Evolutionary conservation across 1,139 yeast genomes (phyloP).

Genomic region (Lodderomyces parapsilosis): DNA sequence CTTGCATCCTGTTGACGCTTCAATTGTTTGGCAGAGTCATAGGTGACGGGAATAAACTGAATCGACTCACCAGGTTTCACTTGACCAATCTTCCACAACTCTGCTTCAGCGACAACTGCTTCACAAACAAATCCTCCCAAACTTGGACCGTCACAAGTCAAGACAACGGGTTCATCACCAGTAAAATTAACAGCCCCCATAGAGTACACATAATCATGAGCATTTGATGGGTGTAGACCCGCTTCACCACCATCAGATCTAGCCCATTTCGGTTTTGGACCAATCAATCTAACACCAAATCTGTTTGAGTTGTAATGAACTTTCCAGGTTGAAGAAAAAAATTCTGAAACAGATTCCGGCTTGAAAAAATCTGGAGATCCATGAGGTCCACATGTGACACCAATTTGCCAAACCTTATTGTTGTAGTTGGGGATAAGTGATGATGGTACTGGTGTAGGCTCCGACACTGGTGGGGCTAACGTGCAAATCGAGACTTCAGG

Average conservation of each 20-base stretch:
- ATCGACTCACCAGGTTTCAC: constrained; percentile 90
- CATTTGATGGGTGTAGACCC: constrained; percentile 95
- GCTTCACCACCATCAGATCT: constrained; percentile 98
- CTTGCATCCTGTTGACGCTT: constrained; percentile 58
- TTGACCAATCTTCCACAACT: constrained; percentile 98
- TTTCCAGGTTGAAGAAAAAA: constrained; percentile 81
- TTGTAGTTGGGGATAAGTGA: constrained; percentile 59
- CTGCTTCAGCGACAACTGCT: constrained; percentile 93
- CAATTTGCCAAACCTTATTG: constrained; percentile 74
- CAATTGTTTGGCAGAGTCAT: constrained; percentile 63
- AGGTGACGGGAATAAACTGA: constrained; percentile 74
- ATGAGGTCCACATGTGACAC: constrained; percentile 96
- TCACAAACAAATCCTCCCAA: constrained; percentile 97
- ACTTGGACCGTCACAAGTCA: constrained; percentile 97
- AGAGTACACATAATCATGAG: constrained; percentile 95
- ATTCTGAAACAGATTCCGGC: constrained; percentile 69
- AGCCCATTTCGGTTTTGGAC: constrained; percentile 97
- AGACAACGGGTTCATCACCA: constrained; percentile 96
- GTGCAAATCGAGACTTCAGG: constrained; percentile 67
- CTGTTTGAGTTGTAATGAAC: constrained; percentile 96
- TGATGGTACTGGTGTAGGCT: constrained; percentile 57
- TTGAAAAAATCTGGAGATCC: constrained; percentile 95
- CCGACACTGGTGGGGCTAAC: constrained; percentile 68
- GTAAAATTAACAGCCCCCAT: constrained; percentile 96
- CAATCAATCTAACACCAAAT: constrained; percentile 90